Percentiles rank a stretch among this genome's conserved stretches.
Conservation (phyloP, 73 alveolate species). For the Paraurostyla sp. region DNA sequence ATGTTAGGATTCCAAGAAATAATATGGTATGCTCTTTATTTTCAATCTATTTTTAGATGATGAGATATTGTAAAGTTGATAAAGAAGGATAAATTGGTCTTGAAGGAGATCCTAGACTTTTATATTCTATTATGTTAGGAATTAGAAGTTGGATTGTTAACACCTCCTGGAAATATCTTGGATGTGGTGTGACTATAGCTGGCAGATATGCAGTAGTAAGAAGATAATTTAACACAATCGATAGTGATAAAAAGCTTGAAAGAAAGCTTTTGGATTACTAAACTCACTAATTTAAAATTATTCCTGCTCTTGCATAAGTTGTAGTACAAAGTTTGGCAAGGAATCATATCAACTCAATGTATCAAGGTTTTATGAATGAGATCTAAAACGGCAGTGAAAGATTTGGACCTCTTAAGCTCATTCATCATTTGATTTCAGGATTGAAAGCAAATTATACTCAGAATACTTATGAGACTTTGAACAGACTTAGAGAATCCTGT, state of each 20-base stretch:
- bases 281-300: slow-evolving; percentile 72
- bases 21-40: slow-evolving; percentile 73
- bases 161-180: slow-evolving; percentile 36
- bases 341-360: not conserved
- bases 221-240: slow-evolving; percentile 59
- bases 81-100: slow-evolving; percentile 74
- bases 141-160: slow-evolving; percentile 66
- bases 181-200: slow-evolving; percentile 69
- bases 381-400: slow-evolving; percentile 18
- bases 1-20: slow-evolving; percentile 85
- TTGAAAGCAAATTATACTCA: slow-evolving; percentile 75
- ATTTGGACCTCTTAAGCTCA: slow-evolving; percentile 27
- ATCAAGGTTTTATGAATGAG: not conserved
- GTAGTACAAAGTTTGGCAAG: not conserved
- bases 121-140: slow-evolving; percentile 78
- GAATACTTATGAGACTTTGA: slow-evolving; percentile 65
- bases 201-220: slow-evolving; percentile 71
- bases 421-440: slow-evolving; percentile 68
- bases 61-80: slow-evolving; percentile 75
- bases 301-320: slow-evolving; percentile 62
- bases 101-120: slow-evolving; percentile 78
- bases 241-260: slow-evolving; percentile 20
- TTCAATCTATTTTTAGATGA: not conserved
- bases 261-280: slow-evolving; percentile 76
- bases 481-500: slow-evolving; percentile 62